phyloP scores from a whole-genome alignment of 1,284 basidiomycete species.

The Rhodotorula mucilaginosa region DNA sequence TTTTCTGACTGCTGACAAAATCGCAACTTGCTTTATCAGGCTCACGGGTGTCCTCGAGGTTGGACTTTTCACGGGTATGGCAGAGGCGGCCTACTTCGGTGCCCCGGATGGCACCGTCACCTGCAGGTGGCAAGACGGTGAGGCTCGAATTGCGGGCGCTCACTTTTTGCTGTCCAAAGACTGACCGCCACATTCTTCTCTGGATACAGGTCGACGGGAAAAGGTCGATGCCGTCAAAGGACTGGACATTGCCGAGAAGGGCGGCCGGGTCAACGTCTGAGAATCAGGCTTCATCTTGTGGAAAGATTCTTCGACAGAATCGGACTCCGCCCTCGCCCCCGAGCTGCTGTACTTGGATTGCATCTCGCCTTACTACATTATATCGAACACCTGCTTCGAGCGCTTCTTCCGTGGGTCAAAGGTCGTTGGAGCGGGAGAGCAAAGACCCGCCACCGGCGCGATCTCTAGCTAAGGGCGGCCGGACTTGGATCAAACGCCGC shows the following conservation, averaged over 20 bases:
- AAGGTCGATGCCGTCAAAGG: slow-evolving; percentile 15
- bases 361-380: too few species aligned
- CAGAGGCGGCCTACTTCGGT: slow-evolving; percentile 95
- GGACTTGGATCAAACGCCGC: too few species aligned
- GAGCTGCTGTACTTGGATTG: too few species aligned
- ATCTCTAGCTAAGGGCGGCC: too few species aligned
- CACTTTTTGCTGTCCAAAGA: background rate
- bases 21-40: slow-evolving; percentile 52
- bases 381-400: too few species aligned
- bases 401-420: too few species aligned
- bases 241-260: slow-evolving; percentile 8
- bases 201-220: slow-evolving; percentile 7
- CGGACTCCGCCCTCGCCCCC: too few species aligned
- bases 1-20: background rate
- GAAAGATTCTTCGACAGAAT: too few species aligned
- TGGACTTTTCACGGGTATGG: slow-evolving; percentile 89
- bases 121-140: slow-evolving; percentile 38
- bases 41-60: slow-evolving; percentile 96
- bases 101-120: slow-evolving; percentile 39
- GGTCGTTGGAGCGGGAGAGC: too few species aligned
- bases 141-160: background rate
- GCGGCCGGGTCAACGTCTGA: background rate
- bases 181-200: background rate
- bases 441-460: too few species aligned
- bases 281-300: too few species aligned